Conservation (phyloP, 2,329 filamentous ascomycete genomes). For the Allantophomopsis lycopodina region DNA sequence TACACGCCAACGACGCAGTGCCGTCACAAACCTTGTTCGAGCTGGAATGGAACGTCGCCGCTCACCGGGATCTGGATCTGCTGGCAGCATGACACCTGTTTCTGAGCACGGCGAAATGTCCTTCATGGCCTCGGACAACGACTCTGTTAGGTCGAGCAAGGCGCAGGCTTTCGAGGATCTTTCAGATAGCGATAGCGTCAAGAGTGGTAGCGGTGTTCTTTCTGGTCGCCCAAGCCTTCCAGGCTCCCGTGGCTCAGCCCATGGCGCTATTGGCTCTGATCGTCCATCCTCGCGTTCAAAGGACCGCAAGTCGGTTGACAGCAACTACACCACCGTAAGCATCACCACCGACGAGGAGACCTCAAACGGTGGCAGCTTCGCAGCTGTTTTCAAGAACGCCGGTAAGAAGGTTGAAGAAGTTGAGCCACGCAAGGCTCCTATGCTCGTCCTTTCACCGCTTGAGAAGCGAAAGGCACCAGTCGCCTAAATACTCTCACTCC, state of each 20-base stretch:
- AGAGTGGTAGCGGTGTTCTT: conserved; percentile 57
- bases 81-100: conserved; percentile 75
- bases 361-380: conserved; percentile 47
- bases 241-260: conserved; percentile 65
- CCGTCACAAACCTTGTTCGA: conserved; percentile 81
- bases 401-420: conserved; percentile 38
- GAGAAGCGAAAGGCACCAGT: conserved; percentile 77
- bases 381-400: conserved; percentile 50
- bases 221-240: conserved; percentile 55
- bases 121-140: conserved; percentile 57
- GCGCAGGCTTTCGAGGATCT: no score
- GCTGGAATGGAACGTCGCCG: conserved; percentile 76
- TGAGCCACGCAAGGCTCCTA: conserved; percentile 67
- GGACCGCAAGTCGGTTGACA: conserved; percentile 38
- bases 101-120: conserved; percentile 63
- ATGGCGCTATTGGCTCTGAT: conserved; percentile 79
- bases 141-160: conserved; percentile 26
- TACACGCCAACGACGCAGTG: conserved; percentile 79
- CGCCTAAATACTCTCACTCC: conserved; percentile 26
- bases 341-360: conserved; percentile 47
- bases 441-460: conserved; percentile 75
- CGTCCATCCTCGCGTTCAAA: conserved; percentile 61
- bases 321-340: conserved; percentile 45
- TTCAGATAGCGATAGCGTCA: conserved; percentile 32
- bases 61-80: conserved; percentile 56